Percentiles rank a stretch among this genome's conserved stretches.
These are phyloP conservation scores for Cynara cardunculus DNA, from an alignment of 129 eudicot species.

Conservation along the genomic window DNA sequence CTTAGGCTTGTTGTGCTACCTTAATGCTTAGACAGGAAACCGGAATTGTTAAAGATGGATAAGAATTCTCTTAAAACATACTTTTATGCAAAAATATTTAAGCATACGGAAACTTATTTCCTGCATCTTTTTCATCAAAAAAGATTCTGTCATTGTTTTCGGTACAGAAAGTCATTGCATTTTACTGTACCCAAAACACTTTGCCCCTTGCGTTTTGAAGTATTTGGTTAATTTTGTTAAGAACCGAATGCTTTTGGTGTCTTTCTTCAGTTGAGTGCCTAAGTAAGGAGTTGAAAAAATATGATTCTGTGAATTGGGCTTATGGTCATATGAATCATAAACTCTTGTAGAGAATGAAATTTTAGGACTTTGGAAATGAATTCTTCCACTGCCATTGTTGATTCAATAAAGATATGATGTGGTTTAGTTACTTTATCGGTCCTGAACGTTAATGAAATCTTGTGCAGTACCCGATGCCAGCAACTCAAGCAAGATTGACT, in stretches of 20 bases:
- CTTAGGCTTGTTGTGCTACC: neutral
- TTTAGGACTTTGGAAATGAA: no score
- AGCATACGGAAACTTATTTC: neutral
- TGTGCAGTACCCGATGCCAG: slow-evolving; percentile 31
- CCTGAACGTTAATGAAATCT: neutral
- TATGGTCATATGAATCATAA: no score
- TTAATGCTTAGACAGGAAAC: neutral
- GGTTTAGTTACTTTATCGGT: neutral
- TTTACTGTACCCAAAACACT: neutral
- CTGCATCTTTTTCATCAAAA: neutral
- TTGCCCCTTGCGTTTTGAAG: neutral
- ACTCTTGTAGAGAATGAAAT: no score
- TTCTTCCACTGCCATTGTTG: neutral
- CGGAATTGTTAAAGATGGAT: neutral
- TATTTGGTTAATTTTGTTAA: no score
- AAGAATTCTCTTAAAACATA: neutral
- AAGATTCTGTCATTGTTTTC: neutral
- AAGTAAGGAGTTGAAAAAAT: no score
- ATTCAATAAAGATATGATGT: neutral
- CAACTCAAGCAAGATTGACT: slow-evolving; percentile 32
- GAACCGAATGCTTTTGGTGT: no score
- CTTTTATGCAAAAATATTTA: neutral
- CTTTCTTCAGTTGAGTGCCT: no score
- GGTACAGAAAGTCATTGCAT: neutral
- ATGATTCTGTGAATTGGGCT: no score